Evolutionary conservation across 2,329 filamentous ascomycete genomes (phyloP).

Genomic region (Calonectria pauciramosa): DNA sequence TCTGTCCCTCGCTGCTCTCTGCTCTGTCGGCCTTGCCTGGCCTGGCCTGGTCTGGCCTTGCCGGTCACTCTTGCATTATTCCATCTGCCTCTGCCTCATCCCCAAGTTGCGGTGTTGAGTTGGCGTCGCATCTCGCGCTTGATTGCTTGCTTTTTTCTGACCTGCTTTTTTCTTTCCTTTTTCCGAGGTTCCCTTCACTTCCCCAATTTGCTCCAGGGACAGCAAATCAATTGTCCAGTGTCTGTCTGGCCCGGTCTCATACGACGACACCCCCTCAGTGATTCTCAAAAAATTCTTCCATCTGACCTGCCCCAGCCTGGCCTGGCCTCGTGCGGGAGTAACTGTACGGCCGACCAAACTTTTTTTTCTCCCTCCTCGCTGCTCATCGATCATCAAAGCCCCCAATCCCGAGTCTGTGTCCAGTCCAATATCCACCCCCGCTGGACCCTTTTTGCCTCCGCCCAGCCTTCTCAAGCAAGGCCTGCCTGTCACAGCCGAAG

Average conservation of each 20-base stretch:
- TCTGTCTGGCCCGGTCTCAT: constrained; percentile 20
- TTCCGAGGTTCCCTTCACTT: constrained; percentile 20
- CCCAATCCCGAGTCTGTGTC: constrained; percentile 6
- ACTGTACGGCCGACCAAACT: constrained; percentile 23
- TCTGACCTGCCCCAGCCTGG: constrained; percentile 19
- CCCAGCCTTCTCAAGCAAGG: constrained; percentile 3
- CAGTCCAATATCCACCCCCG: constrained; percentile 21
- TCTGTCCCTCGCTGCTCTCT: not conserved
- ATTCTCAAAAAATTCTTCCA: not conserved
- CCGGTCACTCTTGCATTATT: constrained; percentile 29
- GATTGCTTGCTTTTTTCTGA: constrained; percentile 28
- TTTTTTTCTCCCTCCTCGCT: constrained; percentile 3
- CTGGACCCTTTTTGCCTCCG: constrained; percentile 6
- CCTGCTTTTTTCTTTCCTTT: constrained; percentile 17
- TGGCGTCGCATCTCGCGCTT: constrained; percentile 45
- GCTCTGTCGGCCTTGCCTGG: constrained; percentile 1
- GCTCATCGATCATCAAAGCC: constrained; percentile 17
- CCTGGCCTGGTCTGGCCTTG: constrained; percentile 30
- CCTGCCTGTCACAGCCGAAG: constrained; percentile 20
- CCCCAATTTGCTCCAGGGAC: constrained; percentile 7
- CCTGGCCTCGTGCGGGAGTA: constrained; percentile 30
- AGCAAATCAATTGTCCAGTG: not conserved
- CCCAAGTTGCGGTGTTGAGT: constrained; percentile 43
- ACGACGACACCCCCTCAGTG: constrained; percentile 25
- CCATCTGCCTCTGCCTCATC: constrained; percentile 5